These are phyloP conservation scores for Termitomyces sp. DNA, from an alignment of 768 basidiomycete genomes.

Conservation along the genomic window DNA sequence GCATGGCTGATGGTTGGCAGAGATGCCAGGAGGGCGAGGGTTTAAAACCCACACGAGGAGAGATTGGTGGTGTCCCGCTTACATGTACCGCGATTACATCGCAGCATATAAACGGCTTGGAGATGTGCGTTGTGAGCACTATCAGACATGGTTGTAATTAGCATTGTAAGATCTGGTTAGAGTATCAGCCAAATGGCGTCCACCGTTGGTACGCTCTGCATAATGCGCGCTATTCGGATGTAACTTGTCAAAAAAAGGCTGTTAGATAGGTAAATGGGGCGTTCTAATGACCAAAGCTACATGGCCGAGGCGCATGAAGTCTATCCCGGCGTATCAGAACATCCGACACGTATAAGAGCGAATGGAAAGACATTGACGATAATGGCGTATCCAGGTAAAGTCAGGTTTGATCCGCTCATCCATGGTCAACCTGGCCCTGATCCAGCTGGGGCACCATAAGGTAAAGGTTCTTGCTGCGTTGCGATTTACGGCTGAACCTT, in stretches of 20 bases:
- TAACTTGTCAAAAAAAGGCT: background rate
- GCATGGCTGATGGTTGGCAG: background rate
- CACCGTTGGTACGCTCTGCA: background rate
- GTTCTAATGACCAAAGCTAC: background rate
- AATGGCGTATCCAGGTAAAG: too few relatives aligned
- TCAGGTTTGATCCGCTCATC: too few relatives aligned
- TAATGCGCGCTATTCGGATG: background rate
- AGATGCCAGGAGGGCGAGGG: background rate
- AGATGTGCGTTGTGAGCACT: background rate
- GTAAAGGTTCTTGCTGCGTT: background rate
- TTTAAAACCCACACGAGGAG: background rate
- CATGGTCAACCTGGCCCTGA: too few relatives aligned
- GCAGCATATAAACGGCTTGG: background rate
- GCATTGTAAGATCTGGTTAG: background rate
- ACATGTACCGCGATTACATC: background rate
- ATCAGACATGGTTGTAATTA: background rate
- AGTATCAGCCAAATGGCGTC: background rate
- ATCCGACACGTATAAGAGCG: background rate
- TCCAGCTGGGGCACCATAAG: too few relatives aligned
- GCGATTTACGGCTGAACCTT: background rate
- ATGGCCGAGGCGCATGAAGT: background rate
- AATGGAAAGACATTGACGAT: too few relatives aligned
- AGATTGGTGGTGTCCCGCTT: background rate
- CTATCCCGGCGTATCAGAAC: background rate
- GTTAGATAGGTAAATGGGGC: background rate